A percentile compares a stretch with the other conserved stretches of the same genome.
Evolutionary conservation across 2,329 filamentous ascomycete genomes (phyloP).

Genomic region (Pseudogymnoascus sp.): DNA sequence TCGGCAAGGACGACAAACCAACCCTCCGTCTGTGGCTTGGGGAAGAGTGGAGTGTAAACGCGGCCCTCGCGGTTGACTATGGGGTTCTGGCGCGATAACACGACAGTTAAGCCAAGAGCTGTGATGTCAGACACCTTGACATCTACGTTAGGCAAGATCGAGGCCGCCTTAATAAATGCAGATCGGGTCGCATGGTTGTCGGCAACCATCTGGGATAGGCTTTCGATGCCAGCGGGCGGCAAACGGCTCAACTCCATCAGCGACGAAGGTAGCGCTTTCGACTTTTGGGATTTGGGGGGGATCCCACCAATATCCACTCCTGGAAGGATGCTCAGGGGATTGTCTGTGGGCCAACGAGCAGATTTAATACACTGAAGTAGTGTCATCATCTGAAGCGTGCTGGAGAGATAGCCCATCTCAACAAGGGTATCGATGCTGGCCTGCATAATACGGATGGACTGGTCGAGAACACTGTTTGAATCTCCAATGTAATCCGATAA

Average conservation of each 20-base stretch:
- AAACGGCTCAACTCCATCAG: slow-evolving; percentile 21
- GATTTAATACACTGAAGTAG: slow-evolving; percentile 90
- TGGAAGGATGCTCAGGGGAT: slow-evolving; percentile 72
- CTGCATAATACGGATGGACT: slow-evolving; percentile 94
- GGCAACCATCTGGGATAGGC: slow-evolving; percentile 42
- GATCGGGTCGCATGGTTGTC: slow-evolving; percentile 17
- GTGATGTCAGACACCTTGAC: slow-evolving; percentile 57
- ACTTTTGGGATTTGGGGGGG: not conserved
- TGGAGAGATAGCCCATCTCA: slow-evolving; percentile 76
- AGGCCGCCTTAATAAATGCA: slow-evolving; percentile 51
- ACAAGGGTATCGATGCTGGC: slow-evolving; percentile 90
- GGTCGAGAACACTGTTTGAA: slow-evolving; percentile 82
- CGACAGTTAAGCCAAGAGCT: slow-evolving; percentile 56
- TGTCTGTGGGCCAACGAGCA: slow-evolving; percentile 82
- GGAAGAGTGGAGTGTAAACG: slow-evolving; percentile 83
- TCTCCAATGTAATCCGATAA: slow-evolving; percentile 97
- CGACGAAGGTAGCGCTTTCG: not conserved
- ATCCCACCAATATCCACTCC: slow-evolving; percentile 50
- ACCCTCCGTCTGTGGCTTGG: slow-evolving; percentile 89
- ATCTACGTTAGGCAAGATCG: slow-evolving; percentile 62
- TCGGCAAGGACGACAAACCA: slow-evolving; percentile 81
- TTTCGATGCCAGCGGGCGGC: slow-evolving; percentile 27
- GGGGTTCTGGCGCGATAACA: slow-evolving; percentile 61
- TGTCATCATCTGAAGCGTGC: slow-evolving; percentile 72
- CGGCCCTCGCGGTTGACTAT: slow-evolving; percentile 60